These are phyloP conservation scores for Diaporthe vaccinii DNA, from an alignment of 2,329 filamentous ascomycete species.

Conservation along the genomic window DNA sequence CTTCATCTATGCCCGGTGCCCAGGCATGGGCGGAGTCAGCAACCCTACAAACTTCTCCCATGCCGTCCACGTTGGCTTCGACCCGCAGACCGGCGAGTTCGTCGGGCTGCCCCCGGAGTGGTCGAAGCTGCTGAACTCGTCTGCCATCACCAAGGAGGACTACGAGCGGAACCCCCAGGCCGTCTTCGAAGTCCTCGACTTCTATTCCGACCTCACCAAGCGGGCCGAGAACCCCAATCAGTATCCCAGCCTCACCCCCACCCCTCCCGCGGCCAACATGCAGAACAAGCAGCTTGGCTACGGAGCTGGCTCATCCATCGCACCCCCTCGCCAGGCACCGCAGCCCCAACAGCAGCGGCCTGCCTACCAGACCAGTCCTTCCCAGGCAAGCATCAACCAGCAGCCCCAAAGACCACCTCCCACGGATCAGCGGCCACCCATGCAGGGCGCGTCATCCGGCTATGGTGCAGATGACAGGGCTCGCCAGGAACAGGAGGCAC, in stretches of 20 bases:
- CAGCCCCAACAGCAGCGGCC: constrained; percentile 68
- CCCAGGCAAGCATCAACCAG: constrained; percentile 51
- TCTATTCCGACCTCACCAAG: constrained; percentile 88
- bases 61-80: constrained; percentile 96
- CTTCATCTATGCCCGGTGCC: constrained; percentile 95
- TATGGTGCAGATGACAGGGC: constrained; percentile 65
- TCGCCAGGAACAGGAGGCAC: constrained; percentile 65
- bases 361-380: constrained; percentile 55
- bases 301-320: constrained; percentile 69
- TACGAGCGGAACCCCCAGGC: constrained; percentile 97
- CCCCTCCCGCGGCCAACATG: constrained; percentile 69
- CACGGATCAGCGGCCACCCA: constrained; percentile 67
- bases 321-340: constrained; percentile 72
- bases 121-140: constrained; percentile 96
- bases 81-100: constrained; percentile 94
- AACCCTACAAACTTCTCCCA: constrained; percentile 99
- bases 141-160: constrained; percentile 97
- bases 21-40: constrained; percentile 97
- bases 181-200: constrained; percentile 84
- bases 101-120: constrained; percentile 95
- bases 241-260: constrained; percentile 77
- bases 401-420: constrained; percentile 60
- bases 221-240: constrained; percentile 78
- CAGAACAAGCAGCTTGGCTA: constrained; percentile 75
- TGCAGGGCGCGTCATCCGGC: constrained; percentile 68